Evolutionary conservation across 2,329 filamentous ascomycete species (phyloP), one percentile per base, ranked within the genome.

Genomic region (Cordyceps javanica): DNA sequence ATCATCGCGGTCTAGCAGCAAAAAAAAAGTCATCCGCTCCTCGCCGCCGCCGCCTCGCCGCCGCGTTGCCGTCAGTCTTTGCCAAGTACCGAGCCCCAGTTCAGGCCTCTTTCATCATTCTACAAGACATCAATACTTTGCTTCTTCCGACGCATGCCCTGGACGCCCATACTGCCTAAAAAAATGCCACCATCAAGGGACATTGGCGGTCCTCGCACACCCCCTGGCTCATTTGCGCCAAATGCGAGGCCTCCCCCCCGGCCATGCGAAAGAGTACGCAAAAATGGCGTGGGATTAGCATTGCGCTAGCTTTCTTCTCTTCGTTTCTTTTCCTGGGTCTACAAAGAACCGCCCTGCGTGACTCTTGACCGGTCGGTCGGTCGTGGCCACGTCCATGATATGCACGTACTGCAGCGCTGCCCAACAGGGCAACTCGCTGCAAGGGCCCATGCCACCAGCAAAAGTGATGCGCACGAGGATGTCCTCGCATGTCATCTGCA

Each of bases 241-340:
- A 14, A 25, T 26, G 48, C 34, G 26, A 45, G 10, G 11, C 14
- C n/a, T 49, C 10, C 21, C 25, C 14, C 36, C 36, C 38, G 25
- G 26, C 13, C 38, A 14, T 19, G 14, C 19, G 11, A 23, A 28
- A 32, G 23, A 46, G n/a, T 21, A 19, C 41, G 41, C 21, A 34
- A n/a, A 46, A 23, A 32, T 38, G 52, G 41, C 23, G 52, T 38
- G 41, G 32, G 44, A 55, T 55, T 30, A 26, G 48, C 42, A 55
- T 28, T 48, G 32, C 53, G 41, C 42, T 48, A 39, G 53, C 41
- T 55, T 48, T 42, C 53, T 46, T 48, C 52, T n/a, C n/a, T n/a
- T n/a, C n/a, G n/a, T n/a, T n/a, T n/a, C n/a, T n/a, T n/a, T n/a
- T n/a, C n/a, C n/a, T n/a, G n/a, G n/a, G n/a, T n/a, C n/a, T n/a